Base-by-base conservation (phyloP, 805 yeast genomes). In the Saccharomycopsis synnaedendra region DNA sequence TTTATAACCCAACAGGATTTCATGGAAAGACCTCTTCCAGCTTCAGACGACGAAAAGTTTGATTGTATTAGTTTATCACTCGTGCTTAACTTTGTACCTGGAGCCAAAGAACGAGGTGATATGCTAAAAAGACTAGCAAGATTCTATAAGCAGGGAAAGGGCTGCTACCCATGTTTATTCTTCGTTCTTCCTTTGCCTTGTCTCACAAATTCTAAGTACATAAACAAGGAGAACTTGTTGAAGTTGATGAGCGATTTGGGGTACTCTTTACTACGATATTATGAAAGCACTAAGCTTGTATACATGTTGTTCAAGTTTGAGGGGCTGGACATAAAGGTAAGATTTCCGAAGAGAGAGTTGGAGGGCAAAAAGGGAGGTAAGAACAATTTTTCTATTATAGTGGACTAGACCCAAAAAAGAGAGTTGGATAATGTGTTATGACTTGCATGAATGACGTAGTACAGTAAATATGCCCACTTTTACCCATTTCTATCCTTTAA, bases 111-210 rank as follows among this genome's bases (percentile, higher is more conserved):
- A 9, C 65, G 98, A 46, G 97, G 97, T 3, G 74, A 72, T 4
- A 90, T 90, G 97, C 65, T 88, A 53, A 57, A 58, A 35, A 60
- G 83, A 47, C 74, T 86, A 6, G 64, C 75, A 3, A 48, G 65
- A 31, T 89, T 85, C 57, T 64, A 89, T 37, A 64, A 63, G 58
- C 32, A 28, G 28, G 6, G 8, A 32, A 6, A 5, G 32, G 29
- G 9, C 9, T 39, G 19, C 9, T 50, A 61, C 3, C 68, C 76
- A 4, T 58, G 69, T 34, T 61, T 88, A 4, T 89, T 90, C 58
- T 62, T 90, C 8, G 97, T 90, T 5, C 65, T 90, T 3, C 98
- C 98, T 0, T 68, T 84, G 35, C 96, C 97, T 0, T 90, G 98
- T 60, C 68, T 86, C 1, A 61, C 67, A 5, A 89, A 90, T 60